phyloP scores from a whole-genome alignment of 257 asterid genomes.

The Thymus mandschuricus region DNA sequence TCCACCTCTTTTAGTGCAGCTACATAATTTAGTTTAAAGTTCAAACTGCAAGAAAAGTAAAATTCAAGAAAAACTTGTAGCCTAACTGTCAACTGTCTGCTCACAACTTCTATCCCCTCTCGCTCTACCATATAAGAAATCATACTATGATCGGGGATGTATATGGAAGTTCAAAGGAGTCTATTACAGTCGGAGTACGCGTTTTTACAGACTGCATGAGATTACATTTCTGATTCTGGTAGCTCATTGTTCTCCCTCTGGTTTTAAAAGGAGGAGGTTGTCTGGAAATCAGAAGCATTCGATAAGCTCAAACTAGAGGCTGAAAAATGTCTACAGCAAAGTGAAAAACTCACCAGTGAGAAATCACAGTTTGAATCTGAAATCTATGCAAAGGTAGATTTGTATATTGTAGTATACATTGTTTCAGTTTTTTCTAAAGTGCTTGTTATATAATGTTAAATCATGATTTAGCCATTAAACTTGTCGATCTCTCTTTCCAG shows the following conservation, averaged over 20 bases:
- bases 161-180: background rate
- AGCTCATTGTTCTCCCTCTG: constrained; percentile 24
- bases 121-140: background rate
- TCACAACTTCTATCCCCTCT: too few species aligned
- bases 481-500: constrained; percentile 46
- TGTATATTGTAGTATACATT: too few species aligned
- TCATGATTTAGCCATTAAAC: background rate
- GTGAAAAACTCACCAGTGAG: constrained; percentile 72
- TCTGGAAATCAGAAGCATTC: constrained; percentile 63
- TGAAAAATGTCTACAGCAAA: constrained; percentile 79
- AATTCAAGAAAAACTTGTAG: too few species aligned
- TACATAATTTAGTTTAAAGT: background rate
- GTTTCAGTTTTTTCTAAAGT: background rate
- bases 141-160: background rate
- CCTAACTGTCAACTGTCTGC: background rate
- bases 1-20: background rate
- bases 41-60: background rate
- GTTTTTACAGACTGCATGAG: background rate
- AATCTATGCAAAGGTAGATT: constrained; percentile 85
- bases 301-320: constrained; percentile 73
- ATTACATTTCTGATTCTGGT: background rate
- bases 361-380: constrained; percentile 76
- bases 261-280: constrained; percentile 78
- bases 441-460: background rate
- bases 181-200: background rate